Base-by-base conservation (phyloP, 345 rosid genomes). In the Eucalyptus grandis region DNA sequence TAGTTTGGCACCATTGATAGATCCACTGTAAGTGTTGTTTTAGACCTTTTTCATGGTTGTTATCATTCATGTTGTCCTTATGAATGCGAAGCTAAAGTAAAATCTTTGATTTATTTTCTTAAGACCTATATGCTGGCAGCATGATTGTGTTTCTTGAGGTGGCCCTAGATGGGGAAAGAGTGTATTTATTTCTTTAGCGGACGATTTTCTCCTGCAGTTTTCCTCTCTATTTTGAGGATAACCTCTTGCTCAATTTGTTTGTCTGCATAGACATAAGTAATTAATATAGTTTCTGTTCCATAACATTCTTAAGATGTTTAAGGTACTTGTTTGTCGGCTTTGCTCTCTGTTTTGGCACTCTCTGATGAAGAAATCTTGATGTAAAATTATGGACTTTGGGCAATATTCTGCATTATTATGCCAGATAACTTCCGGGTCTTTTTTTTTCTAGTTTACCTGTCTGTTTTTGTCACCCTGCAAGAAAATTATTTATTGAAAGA, bases 1-100 rank as follows among this genome's bases (percentile, higher is more conserved):
- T 86, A 95, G 96, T 93, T 95, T 97, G 96, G 97, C 99, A 90
- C 98, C 99, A 91, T 87, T 98, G 90, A 92, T 97, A 90, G 98
- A 98, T 95, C 98, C 99, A 60, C 88, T 98, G 99, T 97, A 92
- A 96, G 99, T 90, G 98, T 91, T 89, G 37, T 86, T 49, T 53
- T 37, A 69, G 37, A 89, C 91, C 27, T 89, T 89, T 49, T 49
- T 88, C 50, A 50, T 62, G 72, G 53, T 40, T 65, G 82, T 17
- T 37, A 62, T 49, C 53, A 34, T 86, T 50, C 17, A 54, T 14
- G 86, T 72, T 27, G 54, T 15, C 30, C 47, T 65, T 40, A 40
- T 77, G 3, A 77, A 40, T 77, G 30, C 9, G 13, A 40, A 77
- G 27, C 47, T 21, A 69, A 69, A 69, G 85, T 37, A 77, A 77